phyloP scores from a whole-genome alignment of 139 green algal species.

The Chlamydomonas eustigma region DNA sequence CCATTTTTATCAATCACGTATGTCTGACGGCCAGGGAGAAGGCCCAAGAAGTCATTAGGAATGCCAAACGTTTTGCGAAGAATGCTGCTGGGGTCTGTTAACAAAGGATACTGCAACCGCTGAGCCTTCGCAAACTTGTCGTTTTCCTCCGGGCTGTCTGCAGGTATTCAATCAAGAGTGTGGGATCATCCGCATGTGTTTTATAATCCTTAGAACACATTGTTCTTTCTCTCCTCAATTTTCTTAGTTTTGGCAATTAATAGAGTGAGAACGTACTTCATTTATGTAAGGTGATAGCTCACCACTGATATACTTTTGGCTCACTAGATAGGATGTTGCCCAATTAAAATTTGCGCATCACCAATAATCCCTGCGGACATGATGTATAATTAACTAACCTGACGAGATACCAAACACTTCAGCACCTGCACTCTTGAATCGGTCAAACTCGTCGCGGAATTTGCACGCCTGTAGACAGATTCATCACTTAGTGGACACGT shows the following conservation, averaged over 20 bases:
- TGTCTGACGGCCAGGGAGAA: constrained; percentile 63
- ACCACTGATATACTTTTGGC: too few species aligned
- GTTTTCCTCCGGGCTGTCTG: constrained; percentile 48
- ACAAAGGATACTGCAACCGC: constrained; percentile 46
- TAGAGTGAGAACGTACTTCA: too few species aligned
- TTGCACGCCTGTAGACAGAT: constrained; percentile 51
- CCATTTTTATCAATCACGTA: constrained; percentile 50
- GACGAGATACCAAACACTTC: constrained; percentile 53
- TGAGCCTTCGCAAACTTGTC: constrained; percentile 48
- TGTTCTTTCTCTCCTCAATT: too few species aligned
- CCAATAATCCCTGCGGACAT: constrained; percentile 23
- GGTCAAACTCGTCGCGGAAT: constrained; percentile 58
- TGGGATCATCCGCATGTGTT: too few species aligned
- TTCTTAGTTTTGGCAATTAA: too few species aligned
- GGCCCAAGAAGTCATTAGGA: constrained; percentile 35
- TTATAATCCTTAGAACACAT: too few species aligned
- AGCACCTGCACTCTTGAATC: constrained; percentile 41
- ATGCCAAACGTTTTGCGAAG: constrained; percentile 19
- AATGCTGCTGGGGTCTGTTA: constrained; percentile 44
- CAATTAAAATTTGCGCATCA: too few species aligned
- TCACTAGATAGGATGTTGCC: too few species aligned
- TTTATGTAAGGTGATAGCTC: too few species aligned
- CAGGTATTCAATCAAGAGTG: too few species aligned
- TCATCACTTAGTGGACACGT: too few species aligned
- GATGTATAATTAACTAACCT: not conserved